These are phyloP conservation scores for Avena sativa DNA, from an alignment of 176 grass and related monocot genomes.

Conservation along the genomic window DNA sequence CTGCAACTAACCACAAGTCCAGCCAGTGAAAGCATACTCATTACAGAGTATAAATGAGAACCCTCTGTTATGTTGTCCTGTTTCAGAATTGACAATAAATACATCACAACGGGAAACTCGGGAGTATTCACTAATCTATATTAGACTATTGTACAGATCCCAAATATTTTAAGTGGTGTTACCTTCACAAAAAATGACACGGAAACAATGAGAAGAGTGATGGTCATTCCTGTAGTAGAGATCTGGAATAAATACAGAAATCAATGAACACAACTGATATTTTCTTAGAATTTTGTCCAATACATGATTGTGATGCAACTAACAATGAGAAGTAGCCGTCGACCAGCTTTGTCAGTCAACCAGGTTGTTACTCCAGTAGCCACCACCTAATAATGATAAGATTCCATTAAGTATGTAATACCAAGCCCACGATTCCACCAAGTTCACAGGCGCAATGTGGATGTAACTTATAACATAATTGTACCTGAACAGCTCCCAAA, in stretches of 20 bases:
- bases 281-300: slow-evolving; percentile 9
- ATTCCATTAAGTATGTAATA: slow-evolving; percentile 31
- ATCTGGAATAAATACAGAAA: slow-evolving; percentile 57
- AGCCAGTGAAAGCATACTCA: slow-evolving; percentile 87
- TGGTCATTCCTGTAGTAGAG: slow-evolving; percentile 71
- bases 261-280: slow-evolving; percentile 28
- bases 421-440: slow-evolving; percentile 11
- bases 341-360: slow-evolving; percentile 94
- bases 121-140: background rate
- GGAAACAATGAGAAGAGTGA: slow-evolving; percentile 80
- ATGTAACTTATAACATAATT: slow-evolving; percentile 23
- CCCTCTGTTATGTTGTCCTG: slow-evolving; percentile 65
- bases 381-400: slow-evolving; percentile 61
- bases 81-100: slow-evolving; percentile 37
- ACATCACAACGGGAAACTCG: slow-evolving; percentile 31
- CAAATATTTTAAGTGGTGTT: slow-evolving; percentile 14
- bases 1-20: slow-evolving; percentile 89
- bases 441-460: slow-evolving; percentile 20
- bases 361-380: slow-evolving; percentile 92
- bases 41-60: slow-evolving; percentile 71
- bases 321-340: slow-evolving; percentile 97
- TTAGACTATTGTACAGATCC: background rate
- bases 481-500: slow-evolving; percentile 94
- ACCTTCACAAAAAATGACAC: slow-evolving; percentile 96
- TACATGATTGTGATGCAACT: slow-evolving; percentile 47